A percentile compares a stretch with the other conserved stretches of the same genome.
Evolutionary conservation across 768 basidiomycete genomes (phyloP).

Genomic region (Tulasnella sp.): DNA sequence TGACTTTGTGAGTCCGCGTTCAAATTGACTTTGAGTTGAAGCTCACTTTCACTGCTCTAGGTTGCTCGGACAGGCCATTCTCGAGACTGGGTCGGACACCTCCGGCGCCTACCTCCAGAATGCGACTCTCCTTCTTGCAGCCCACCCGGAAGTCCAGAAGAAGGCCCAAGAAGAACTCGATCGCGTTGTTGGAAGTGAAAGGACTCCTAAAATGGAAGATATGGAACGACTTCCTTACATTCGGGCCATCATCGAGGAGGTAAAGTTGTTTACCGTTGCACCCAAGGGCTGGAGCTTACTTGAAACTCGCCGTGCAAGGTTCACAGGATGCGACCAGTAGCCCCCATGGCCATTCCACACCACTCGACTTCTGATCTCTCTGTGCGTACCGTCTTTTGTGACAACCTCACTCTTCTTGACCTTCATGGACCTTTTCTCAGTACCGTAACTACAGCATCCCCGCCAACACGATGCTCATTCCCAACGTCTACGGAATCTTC

Average conservation of each 20-base stretch:
- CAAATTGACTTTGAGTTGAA: background rate
- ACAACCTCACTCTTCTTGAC: background rate
- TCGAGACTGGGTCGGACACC: background rate
- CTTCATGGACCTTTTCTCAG: background rate
- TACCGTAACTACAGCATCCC: constrained; percentile 13
- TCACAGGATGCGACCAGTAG: constrained; percentile 25
- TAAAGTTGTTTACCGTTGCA: constrained; percentile 11
- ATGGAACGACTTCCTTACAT: constrained; percentile 39
- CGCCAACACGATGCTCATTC: constrained; percentile 10
- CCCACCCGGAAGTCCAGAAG: constrained; percentile 34
- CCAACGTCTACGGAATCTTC: constrained; percentile 18
- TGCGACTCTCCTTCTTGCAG: constrained; percentile 16
- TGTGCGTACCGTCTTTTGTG: background rate
- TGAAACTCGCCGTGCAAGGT: background rate
- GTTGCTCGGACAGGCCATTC: constrained; percentile 2
- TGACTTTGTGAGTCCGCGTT: background rate
- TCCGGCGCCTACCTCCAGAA: background rate
- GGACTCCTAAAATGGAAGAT: constrained; percentile 33
- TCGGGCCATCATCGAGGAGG: constrained; percentile 35
- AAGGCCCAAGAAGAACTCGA: constrained; percentile 46
- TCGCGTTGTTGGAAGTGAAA: constrained; percentile 28
- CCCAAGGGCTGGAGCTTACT: background rate
- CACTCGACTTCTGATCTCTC: background rate
- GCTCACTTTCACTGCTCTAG: background rate
- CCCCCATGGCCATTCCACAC: constrained; percentile 29